Evolutionary conservation across 2,329 filamentous ascomycete genomes (phyloP).

Genomic region (Septoria linicola): DNA sequence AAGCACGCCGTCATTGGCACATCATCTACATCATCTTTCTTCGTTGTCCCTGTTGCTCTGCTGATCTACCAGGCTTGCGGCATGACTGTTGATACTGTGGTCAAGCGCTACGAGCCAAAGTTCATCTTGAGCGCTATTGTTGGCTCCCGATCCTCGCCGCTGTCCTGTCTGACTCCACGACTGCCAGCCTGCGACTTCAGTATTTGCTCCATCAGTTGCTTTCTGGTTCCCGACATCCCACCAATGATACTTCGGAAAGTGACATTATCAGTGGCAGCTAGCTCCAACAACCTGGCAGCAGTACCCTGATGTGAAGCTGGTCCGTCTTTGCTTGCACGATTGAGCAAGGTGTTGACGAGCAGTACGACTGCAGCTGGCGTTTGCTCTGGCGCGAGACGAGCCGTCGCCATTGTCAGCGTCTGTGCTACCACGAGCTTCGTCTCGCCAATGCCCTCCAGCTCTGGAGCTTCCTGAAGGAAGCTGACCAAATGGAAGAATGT

Average conservation of each 20-base stretch:
- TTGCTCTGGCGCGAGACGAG: conserved; percentile 41
- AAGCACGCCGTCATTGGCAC: background rate
- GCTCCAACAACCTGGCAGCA: conserved; percentile 71
- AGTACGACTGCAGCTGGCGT: conserved; percentile 63
- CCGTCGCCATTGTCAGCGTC: conserved; percentile 71
- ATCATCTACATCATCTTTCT: too few relatives aligned
- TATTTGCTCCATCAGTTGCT: conserved; percentile 69
- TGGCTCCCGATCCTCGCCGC: conserved; percentile 57
- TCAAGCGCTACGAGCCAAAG: conserved; percentile 57
- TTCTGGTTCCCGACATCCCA: conserved; percentile 68
- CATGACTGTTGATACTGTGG: too few relatives aligned
- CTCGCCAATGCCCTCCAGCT: conserved; percentile 75
- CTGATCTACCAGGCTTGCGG: background rate
- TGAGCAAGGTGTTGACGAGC: conserved; percentile 73
- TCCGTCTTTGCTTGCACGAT: conserved; percentile 64
- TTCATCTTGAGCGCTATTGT: conserved; percentile 94
- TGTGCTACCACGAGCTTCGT: conserved; percentile 70
- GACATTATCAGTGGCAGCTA: conserved; percentile 71
- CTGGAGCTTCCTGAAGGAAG: conserved; percentile 64
- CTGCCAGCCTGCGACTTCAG: conserved; percentile 47
- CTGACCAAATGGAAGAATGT: conserved; percentile 68
- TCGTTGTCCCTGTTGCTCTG: background rate
- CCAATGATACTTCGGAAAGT: conserved; percentile 74
- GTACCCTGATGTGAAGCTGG: conserved; percentile 64
- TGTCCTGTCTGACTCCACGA: conserved; percentile 46